Evolutionary conservation across 73 alveolate genomes (phyloP), one percentile per base, ranked within the genome.

Genomic region (Paramecium octaurelia): DNA sequence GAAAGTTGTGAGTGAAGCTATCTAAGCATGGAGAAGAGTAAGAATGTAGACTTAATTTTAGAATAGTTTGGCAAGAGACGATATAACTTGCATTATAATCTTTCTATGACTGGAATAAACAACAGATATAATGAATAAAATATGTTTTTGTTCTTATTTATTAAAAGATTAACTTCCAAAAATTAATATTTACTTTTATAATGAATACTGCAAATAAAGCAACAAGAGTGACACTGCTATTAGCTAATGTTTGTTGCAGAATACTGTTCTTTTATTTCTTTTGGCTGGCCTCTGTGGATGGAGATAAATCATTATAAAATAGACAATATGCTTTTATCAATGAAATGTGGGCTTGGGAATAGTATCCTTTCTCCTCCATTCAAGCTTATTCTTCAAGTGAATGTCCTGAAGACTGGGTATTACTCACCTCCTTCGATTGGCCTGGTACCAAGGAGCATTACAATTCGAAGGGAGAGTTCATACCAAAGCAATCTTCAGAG

Each of bases 11-110:
- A 24, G 31, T 24, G 86, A 71, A 71, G 34, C 86, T 4, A 71
- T 71, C 2, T 11, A 18, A 27, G 48, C 93, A 23, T 86, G 93
- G 93, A 86, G 34, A 35, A 86, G 70, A 60, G 77, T 59, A 59
- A 12, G 21, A 14, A 48, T 48, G 14, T 48, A 12, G 14, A 23
- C 0, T 31, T 70, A 14, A 48, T 48, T 69, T 14, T 46, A 88
- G 89, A 80, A 69, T 38, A 88, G 84, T 40, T 40, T 40, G 7
- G 48, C 73, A 18, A 89, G 86, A 38, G 94, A 89, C 46, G 94
- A 89, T 89, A 89, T 89, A 40, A 89, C 92, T 70, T 89, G 91
- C 42, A 57, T 89, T 36, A 88, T 89, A 40, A 83, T 70, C 27
- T 89, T 70, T 46, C 57, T 89, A 18, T 73, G 69, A 54, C 31